Evolutionary conservation across 208 protist genomes (phyloP), one percentile per base, ranked within the genome.

Genomic region (Trypanosoma brucei): DNA sequence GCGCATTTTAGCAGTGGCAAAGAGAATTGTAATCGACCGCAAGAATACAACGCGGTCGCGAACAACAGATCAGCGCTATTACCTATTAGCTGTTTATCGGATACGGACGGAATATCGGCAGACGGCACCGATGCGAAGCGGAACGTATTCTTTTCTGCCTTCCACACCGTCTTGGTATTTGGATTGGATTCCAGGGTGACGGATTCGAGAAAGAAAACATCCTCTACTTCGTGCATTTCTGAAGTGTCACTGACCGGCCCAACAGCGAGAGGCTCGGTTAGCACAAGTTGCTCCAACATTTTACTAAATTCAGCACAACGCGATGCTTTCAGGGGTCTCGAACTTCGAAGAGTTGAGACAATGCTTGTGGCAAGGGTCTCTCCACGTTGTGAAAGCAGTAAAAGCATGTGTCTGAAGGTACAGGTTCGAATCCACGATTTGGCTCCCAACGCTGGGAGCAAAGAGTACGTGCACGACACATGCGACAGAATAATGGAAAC

Each of bases 401-500:
- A 14, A 44, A 40, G 55, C 44, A 70, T 36, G 36, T 70, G 52
- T 34, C 34, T 6, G 11, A 46, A 46, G 11, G 42, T 11, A 46
- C 8, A 14, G 42, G 11, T 11, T 46, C 42, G 42, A 14, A 11
- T 11, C 42, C 42, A 46, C 42, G 42, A 6, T 11, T 11, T 46
- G 8, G 11, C 42, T 6, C 42, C 42, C 6, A 11, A 6, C 8
- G 42, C 6, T 1, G 40, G 40, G 36, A 40, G 40, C 38, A 73
- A 52, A 8, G 61, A 53, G 39, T 1, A 67, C n/a, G 60, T 73
- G 34, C 55, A 45, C 14, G 54, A 4, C n/a, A 33, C 55, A 49
- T 73, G 68, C 31, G 68, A 54, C 14, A 73, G 35, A 48, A 73
- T 36, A 30, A 67, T 39, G 1, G 68, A 40, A 22, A 73, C 46